A percentile compares a stretch with the other conserved stretches of the same genome.
Conservation (phyloP, 1,139 yeast species). For the Fermentozyma sake region DNA sequence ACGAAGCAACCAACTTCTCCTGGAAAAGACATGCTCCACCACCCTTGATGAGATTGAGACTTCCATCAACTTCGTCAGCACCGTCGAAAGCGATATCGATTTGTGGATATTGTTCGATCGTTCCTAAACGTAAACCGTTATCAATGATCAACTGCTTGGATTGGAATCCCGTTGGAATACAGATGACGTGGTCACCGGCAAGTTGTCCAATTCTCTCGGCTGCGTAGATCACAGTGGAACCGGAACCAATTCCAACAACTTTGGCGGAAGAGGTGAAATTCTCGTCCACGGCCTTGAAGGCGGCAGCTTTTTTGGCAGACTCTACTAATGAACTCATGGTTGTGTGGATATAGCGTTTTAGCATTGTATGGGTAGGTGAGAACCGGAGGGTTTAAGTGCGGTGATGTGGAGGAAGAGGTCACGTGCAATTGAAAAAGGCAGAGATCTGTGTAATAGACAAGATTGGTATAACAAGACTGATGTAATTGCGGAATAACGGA, state of each 20-base stretch:
- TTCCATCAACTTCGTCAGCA: conserved; percentile 90
- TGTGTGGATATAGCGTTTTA: conserved; percentile 2
- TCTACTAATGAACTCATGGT: conserved; percentile 37
- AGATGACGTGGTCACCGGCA: conserved; percentile 50
- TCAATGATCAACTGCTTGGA: conserved; percentile 79
- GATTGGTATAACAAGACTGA: no score
- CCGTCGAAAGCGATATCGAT: conserved; percentile 96
- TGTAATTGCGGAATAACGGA: no score
- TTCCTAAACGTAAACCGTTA: conserved; percentile 74
- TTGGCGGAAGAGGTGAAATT: conserved; percentile 68
- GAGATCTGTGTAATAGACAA: no score
- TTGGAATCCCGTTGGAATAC: conserved; percentile 97
- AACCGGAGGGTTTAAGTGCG: no score
- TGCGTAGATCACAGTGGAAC: conserved; percentile 92
- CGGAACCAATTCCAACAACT: conserved; percentile 92
- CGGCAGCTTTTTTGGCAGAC: conserved; percentile 78
- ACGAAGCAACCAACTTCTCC: conserved; percentile 87
- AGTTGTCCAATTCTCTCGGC: conserved; percentile 89
- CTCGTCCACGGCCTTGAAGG: conserved; percentile 88
- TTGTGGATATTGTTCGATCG: conserved; percentile 74
- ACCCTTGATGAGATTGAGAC: conserved; percentile 87
- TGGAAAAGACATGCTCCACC: conserved; percentile 98
- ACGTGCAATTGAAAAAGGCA: no score
- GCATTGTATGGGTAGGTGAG: no score
- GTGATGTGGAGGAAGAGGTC: no score